A percentile compares a stretch with the other conserved stretches of the same genome.
Evolutionary conservation across 768 basidiomycete genomes (phyloP).

Genomic region (Xerocomus potaroensis): DNA sequence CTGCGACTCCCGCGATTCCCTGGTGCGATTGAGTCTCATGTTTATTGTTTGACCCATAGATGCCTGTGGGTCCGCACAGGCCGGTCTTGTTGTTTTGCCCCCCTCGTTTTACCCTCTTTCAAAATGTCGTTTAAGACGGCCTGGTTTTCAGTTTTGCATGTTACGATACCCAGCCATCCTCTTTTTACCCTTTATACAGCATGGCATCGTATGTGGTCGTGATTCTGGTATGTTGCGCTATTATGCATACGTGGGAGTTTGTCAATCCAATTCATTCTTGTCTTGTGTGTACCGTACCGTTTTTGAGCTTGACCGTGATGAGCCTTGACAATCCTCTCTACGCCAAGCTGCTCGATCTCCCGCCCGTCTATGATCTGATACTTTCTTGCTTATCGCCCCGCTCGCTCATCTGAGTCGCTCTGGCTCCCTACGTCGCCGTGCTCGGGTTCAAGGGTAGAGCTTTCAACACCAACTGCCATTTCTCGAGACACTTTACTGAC

Average conservation of each 20-base stretch:
- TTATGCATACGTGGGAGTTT: conserved; percentile 20
- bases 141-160: conserved; percentile 8
- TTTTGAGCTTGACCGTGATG: conserved; percentile 2
- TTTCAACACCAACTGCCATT: conserved; percentile 34
- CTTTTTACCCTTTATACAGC: neutral
- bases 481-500: conserved; percentile 35
- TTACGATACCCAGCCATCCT: conserved; percentile 24
- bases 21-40: conserved; percentile 44
- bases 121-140: conserved; percentile 5
- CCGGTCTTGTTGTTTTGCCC: conserved; percentile 26
- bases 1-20: conserved; percentile 35
- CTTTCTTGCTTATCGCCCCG: conserved; percentile 21
- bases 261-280: neutral
- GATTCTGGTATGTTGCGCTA: conserved; percentile 24
- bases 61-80: conserved; percentile 18
- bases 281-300: conserved; percentile 13
- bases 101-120: neutral
- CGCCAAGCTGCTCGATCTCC: conserved; percentile 7
- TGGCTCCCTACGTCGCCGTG: conserved; percentile 10
- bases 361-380: conserved; percentile 21
- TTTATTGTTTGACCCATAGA: too few species aligned
- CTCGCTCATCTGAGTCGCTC: conserved; percentile 23
- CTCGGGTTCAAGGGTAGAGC: conserved; percentile 23
- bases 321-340: neutral
- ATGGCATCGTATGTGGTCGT: conserved; percentile 22